Evolutionary conservation across 768 basidiomycete species (phyloP), one percentile per base, ranked within the genome.

Genomic region (Auricularia heimuer): DNA sequence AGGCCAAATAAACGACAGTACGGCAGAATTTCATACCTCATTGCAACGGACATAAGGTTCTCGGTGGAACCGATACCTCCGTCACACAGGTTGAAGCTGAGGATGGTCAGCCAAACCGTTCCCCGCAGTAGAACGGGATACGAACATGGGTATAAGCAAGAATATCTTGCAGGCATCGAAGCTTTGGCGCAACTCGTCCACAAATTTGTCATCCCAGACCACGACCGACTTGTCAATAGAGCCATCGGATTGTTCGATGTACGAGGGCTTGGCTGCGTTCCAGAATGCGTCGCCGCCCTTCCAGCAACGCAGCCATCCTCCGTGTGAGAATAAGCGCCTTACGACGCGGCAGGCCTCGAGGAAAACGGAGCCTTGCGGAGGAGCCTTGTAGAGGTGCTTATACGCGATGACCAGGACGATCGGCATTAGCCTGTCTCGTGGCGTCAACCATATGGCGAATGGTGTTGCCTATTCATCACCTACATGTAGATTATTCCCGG

Each of bases 171-270:
- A 76, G 4, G 74, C 75, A 16, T 63, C 63, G 45, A 73, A 51
- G 3, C 73, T 69, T 35, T 72, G 66, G 47, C 67, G 64, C 58
- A 76, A 60, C 54, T 76, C 75, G 44, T 71, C 70, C 18, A 75
- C 73, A 62, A 76, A 76, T 21, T 69, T 65, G 67, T 76, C 75
- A 67, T 75, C 74, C 74, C 73, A 75, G 47, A 66, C 65, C 12
- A 72, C 63, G 47, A 65, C 67, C 61, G 35, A 62, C 37, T 58
- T 33, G 54, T 73, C 72, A 42, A 70, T 39, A 11, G 29, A 12
- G 8, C 70, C 70, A 4, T 68, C 68, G 2, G 36, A 34, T 12
- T 63, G 67, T 18, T 66, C 64, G 61, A 73, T 72, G 65, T 69
- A 60, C 35, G 67, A 67, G 1, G 74, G 74, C 64, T 73, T 74